Base-by-base conservation (phyloP, 306 rosid species). In the Comarum palustre region DNA sequence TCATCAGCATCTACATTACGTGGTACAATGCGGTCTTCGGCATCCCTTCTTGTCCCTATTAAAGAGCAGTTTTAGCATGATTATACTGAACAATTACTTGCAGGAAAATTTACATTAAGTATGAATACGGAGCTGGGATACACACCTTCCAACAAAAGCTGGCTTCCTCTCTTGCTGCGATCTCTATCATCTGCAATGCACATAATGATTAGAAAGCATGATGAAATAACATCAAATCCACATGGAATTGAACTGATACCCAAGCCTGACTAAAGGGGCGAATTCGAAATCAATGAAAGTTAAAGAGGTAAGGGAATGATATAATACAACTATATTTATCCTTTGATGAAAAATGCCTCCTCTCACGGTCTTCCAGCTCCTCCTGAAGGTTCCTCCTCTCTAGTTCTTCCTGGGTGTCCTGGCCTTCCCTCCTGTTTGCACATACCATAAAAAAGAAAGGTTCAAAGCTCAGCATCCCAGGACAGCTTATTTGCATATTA, bases 1-100 rank as follows among this genome's bases (percentile, higher is more conserved):
- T 94, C 98, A 69, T 94, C 98, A 24, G 97, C 98, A 83, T 94
- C 98, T 75, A 89, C 82, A 66, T 83, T 91, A 4, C 96, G 95
- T 0, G 95, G 86, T 80, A 89, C 70, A 59, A 91, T 91, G 66
- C 91, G 95, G 55, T 92, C 98, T 80, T 91, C 98, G 43, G 80
- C 36, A 9, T 91, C 97, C 81, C 95, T 78, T 80, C 76, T 91
- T 36, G 88, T 14, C 50, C 97, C 98, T 91, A 84, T 27, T 57
- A 63, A 38, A 66, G 12, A 77, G 69, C 57, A 60, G 32, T 27
- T 36, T 19, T 32, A 10, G 39, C 20, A 55, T 61, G 42, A 64
- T 39, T 25, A 5, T 9, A 71, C 16, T 13, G 25, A 22, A 16
- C 38, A 69, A 69, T 61, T 69, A 39, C 73, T 58, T 51, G 32